Conservation (phyloP, 2,329 filamentous ascomycete species). For the Xylaria digitata region DNA sequence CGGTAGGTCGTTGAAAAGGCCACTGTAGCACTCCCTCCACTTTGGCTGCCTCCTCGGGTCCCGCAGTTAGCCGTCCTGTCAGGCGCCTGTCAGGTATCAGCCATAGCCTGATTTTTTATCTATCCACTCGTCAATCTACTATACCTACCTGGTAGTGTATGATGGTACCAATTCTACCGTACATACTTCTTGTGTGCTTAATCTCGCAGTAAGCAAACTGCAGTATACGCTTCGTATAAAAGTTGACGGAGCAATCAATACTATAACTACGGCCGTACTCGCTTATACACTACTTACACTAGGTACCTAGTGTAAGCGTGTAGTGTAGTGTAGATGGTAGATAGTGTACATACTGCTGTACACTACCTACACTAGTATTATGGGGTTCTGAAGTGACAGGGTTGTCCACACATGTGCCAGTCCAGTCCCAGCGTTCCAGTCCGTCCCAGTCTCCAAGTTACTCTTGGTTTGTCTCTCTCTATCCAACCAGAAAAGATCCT, state of each 20-base stretch:
- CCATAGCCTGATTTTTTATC: slow-evolving; percentile 25
- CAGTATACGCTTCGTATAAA: neutral
- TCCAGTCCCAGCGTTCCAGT: slow-evolving; percentile 9
- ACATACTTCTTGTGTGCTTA: neutral
- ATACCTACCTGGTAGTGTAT: neutral
- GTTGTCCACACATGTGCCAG: slow-evolving; percentile 37
- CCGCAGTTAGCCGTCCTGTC: slow-evolving; percentile 39
- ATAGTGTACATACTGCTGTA: too few relatives aligned
- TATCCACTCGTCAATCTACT: neutral
- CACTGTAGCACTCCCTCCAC: slow-evolving; percentile 7
- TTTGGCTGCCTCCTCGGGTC: slow-evolving; percentile 15
- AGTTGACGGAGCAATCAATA: neutral
- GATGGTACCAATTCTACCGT: too few relatives aligned
- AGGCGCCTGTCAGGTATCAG: slow-evolving; percentile 23
- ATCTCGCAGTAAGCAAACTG: slow-evolving; percentile 8
- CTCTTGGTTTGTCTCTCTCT: slow-evolving; percentile 37
- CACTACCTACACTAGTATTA: slow-evolving; percentile 8
- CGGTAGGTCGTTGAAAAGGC: neutral
- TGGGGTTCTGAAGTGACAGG: slow-evolving; percentile 33
- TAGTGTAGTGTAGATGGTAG: too few relatives aligned
- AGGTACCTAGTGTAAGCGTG: too few relatives aligned
- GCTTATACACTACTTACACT: neutral
- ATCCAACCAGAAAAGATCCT: slow-evolving; percentile 46
- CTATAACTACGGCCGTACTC: slow-evolving; percentile 3
- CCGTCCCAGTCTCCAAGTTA: slow-evolving; percentile 17